Evolutionary conservation across 1,284 basidiomycete species (phyloP), one percentile per base, ranked within the genome.

Genomic region (Ceratobasidium sp.): DNA sequence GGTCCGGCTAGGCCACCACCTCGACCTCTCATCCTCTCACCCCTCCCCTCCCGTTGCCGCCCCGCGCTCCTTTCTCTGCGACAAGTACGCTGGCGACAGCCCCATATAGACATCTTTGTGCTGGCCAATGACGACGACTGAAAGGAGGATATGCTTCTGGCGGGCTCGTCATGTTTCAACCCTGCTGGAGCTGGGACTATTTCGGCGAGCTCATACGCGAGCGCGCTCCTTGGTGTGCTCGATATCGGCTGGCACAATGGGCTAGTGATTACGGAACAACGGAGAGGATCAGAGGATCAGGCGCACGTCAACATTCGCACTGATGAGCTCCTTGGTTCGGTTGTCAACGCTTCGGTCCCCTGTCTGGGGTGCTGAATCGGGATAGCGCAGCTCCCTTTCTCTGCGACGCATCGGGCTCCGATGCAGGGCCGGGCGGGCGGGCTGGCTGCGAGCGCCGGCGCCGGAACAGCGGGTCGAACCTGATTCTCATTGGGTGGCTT

Each of bases 231-330:
- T 74, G 58, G 69, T 74, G 58, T 74, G 69, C 58, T 63, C 23
- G 45, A 74, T 49, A 74, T 74, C 63, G 26, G 58, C 56, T 58
- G 61, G 61, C 45, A 63, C 69, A 74, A 74, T 51, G 58, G 69
- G 69, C 58, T 39, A 71, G 39, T 61, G 69, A 61, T 74, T 74
- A 63, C 69, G 69, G 69, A 74, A 74, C 69, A 74, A 74, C 69
- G 69, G 69, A 74, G 69, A 28, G 58, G 39, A 64, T 64, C 61
- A 64, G 42, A 42, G 56, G 31, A 74, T 74, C 69, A 74, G 45
- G 58, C 69, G 58, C 68, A 74, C 69, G 69, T 53, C 69, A 74
- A 74, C 69, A 47, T 23, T 33, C 20, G 39, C 45, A 54, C 53
- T 74, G 69, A 74, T 74, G 10, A 8, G 23, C 4, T 47, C 54